phyloP scores from a whole-genome alignment of 2,329 filamentous ascomycete genomes.

The Trichoderma sp. region DNA sequence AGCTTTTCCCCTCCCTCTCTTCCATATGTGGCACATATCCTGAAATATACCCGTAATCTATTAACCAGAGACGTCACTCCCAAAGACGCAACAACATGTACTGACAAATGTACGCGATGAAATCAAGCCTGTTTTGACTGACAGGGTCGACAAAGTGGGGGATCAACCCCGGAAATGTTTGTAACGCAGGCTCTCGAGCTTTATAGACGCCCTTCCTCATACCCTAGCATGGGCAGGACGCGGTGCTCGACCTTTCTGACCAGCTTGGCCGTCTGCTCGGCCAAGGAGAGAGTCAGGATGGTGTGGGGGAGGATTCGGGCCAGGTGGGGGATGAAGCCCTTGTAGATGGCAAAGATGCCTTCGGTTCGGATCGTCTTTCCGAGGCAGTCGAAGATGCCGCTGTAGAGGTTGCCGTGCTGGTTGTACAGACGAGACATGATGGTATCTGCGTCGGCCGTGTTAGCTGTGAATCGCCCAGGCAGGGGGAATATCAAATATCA shows the following conservation, averaged over 20 bases:
- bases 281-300: conserved; percentile 86
- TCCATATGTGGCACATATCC: conserved; percentile 4
- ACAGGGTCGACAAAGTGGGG: conserved; percentile 6
- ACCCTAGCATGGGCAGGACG: conserved; percentile 48
- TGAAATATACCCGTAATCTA: conserved; percentile 26
- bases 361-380: conserved; percentile 89
- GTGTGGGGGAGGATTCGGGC: conserved; percentile 95
- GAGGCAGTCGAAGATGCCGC: conserved; percentile 87
- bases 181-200: not conserved
- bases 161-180: not conserved
- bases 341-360: conserved; percentile 91
- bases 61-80: conserved; percentile 19
- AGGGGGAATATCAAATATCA: not conserved
- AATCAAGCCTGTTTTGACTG: conserved; percentile 8
- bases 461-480: no score
- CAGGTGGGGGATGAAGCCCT: conserved; percentile 93
- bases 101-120: conserved; percentile 7
- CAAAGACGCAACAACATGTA: conserved; percentile 18
- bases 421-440: conserved; percentile 99
- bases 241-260: conserved; percentile 74
- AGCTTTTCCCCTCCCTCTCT: conserved; percentile 20
- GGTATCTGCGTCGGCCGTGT: conserved; percentile 62
- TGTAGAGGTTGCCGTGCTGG: conserved; percentile 97
- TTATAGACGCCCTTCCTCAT: conserved; percentile 29
- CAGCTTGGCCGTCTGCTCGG: conserved; percentile 95